Conservation (phyloP, 1,284 basidiomycete genomes). For the Exobasidium rhododendri region DNA sequence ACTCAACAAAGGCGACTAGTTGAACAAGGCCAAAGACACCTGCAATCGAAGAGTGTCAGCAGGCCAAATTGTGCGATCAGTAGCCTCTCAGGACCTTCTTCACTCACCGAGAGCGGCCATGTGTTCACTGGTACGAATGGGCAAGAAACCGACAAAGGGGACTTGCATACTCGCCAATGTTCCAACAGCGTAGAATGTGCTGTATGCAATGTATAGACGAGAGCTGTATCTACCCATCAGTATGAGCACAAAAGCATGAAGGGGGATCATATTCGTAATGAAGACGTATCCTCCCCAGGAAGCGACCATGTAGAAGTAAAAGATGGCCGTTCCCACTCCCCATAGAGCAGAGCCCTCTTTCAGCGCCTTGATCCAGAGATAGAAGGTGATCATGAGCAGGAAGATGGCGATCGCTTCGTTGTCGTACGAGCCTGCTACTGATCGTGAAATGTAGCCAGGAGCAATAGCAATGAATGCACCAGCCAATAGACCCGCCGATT, state of each 20-base stretch:
- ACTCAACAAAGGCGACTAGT: slow-evolving; percentile 88
- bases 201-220: slow-evolving; percentile 91
- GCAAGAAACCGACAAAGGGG: slow-evolving; percentile 98
- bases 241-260: slow-evolving; percentile 87
- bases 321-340: slow-evolving; percentile 83
- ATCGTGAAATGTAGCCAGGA: slow-evolving; percentile 93
- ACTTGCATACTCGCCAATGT: slow-evolving; percentile 98
- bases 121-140: slow-evolving; percentile 95
- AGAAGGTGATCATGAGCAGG: slow-evolving; percentile 97
- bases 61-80: slow-evolving; percentile 2
- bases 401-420: slow-evolving; percentile 99
- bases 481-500: slow-evolving; percentile 78
- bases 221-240: slow-evolving; percentile 95
- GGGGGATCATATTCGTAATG: slow-evolving; percentile 99
- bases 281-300: slow-evolving; percentile 99
- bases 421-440: slow-evolving; percentile 98
- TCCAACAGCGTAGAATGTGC: slow-evolving; percentile 94
- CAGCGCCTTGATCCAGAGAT: slow-evolving; percentile 92
- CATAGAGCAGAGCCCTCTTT: slow-evolving; percentile 90
- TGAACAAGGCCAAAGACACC: slow-evolving; percentile 95
- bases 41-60: slow-evolving; percentile 45
- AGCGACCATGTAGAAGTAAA: slow-evolving; percentile 99
- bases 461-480: slow-evolving; percentile 99
- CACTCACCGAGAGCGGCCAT: slow-evolving; percentile 87
- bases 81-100: neutral